These are phyloP conservation scores for Aspergillus pseudonomiae DNA, from an alignment of 2,329 filamentous ascomycete species.

Conservation along the genomic window DNA sequence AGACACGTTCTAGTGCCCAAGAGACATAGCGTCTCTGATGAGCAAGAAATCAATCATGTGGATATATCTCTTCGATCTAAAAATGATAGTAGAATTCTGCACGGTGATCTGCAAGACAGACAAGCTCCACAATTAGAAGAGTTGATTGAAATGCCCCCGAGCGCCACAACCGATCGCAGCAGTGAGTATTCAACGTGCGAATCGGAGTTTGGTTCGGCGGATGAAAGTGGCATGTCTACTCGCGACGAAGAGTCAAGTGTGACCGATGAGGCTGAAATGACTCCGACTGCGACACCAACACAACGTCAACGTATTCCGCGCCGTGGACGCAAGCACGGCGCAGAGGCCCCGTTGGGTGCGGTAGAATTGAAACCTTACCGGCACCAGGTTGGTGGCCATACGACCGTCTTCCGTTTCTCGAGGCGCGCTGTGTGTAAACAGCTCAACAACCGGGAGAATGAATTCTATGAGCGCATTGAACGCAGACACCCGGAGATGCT, in stretches of 20 bases:
- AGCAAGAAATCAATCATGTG: slow-evolving; percentile 53
- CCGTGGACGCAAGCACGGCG: slow-evolving; percentile 32
- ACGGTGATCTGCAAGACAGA: slow-evolving; percentile 58
- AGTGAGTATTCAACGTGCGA: slow-evolving; percentile 46
- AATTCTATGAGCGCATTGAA: slow-evolving; percentile 97
- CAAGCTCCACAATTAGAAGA: slow-evolving; percentile 42
- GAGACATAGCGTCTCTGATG: slow-evolving; percentile 28
- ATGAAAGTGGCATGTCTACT: slow-evolving; percentile 46
- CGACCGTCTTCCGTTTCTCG: slow-evolving; percentile 94
- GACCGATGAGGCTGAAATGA: slow-evolving; percentile 56
- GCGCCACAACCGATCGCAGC: slow-evolving; percentile 40
- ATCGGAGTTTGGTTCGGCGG: slow-evolving; percentile 47
- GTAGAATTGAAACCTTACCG: slow-evolving; percentile 97
- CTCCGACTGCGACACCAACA: slow-evolving; percentile 50
- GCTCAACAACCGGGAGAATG: slow-evolving; percentile 95
- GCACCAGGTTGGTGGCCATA: slow-evolving; percentile 96
- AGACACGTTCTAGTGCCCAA: slow-evolving; percentile 33
- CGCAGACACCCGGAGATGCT: slow-evolving; percentile 85
- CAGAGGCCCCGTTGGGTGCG: slow-evolving; percentile 70
- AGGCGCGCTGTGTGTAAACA: slow-evolving; percentile 96
- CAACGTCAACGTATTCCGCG: slow-evolving; percentile 30
- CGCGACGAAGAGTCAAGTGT: slow-evolving; percentile 57
- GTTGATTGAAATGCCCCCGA: slow-evolving; percentile 39
- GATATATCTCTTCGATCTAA: slow-evolving; percentile 65
- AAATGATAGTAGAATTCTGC: slow-evolving; percentile 62